Evolutionary conservation across 1,284 basidiomycete species (phyloP), one percentile per base, ranked within the genome.

Genomic region (Porodaedalea pini): DNA sequence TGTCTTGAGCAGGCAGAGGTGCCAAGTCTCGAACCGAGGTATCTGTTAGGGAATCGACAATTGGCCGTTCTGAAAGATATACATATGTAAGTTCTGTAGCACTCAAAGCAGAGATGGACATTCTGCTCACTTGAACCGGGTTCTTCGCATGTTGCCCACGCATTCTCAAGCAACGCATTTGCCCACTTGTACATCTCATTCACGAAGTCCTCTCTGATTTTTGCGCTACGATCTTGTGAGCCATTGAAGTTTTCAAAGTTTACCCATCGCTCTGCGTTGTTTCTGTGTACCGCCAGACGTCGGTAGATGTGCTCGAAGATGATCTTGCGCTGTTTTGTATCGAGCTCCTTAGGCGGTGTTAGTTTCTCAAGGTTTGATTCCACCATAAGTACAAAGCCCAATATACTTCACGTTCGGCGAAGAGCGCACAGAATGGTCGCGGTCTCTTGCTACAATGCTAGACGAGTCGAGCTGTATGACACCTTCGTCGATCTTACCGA

Each of bases 121-220:
- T 47, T 8, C 0, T 10, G 19, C 64, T 15, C 61, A 78, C 78
- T 75, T 69, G 69, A 70, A 2, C 72, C 75, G 7, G 76, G 76
- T 58, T 78, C 76, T 41, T 73, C 70, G 63, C 80, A 81, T 4
- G 74, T 75, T 23, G 72, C 64, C 77, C 78, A 82, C 7, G 77
- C 71, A 56, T 78, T 69, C 51, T 75, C 67, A 3, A 78, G 60
- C 13, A 82, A 61, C 3, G 69, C 67, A 47, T 81, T 74, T 0
- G 75, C 76, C 82, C 81, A 83, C 6, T 55, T 25, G 54, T 78
- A 68, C 8, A 82, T 61, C 34, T 74, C 73, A 3, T 62, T 40
- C 7, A 73, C 62, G 58, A 76, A 78, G 17, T 66, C 64, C 15
- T 71, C 65, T 23, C 64, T 67, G n/a, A 62, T 61, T n/a, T 60